These are phyloP conservation scores for Penicillium simplicissimum DNA, from an alignment of 495 filamentous ascomycete species.

Conservation along the genomic window DNA sequence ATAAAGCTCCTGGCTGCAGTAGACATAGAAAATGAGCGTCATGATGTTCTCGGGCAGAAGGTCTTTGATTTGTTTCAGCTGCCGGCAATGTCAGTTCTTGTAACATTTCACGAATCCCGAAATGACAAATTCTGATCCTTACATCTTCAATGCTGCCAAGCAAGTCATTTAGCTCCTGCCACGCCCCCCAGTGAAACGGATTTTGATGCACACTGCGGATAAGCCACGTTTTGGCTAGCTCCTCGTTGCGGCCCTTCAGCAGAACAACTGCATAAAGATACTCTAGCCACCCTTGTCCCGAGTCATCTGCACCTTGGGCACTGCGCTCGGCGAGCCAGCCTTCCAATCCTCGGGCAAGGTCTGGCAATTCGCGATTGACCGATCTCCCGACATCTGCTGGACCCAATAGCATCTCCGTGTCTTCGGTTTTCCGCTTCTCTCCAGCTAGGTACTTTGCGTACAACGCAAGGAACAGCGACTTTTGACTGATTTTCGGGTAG, in stretches of 20 bases:
- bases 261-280: slow-evolving; percentile 92
- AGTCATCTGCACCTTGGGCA: slow-evolving; percentile 57
- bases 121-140: slow-evolving; percentile 33
- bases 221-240: slow-evolving; percentile 77
- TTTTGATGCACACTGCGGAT: slow-evolving; percentile 80
- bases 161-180: slow-evolving; percentile 81
- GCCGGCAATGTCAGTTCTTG: slow-evolving; percentile 21
- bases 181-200: slow-evolving; percentile 95
- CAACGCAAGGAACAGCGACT: slow-evolving; percentile 85
- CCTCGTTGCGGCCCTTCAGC: slow-evolving; percentile 86
- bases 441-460: slow-evolving; percentile 93
- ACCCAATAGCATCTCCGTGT: slow-evolving; percentile 95
- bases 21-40: slow-evolving; percentile 88
- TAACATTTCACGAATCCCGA: neutral
- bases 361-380: slow-evolving; percentile 77
- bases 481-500: slow-evolving; percentile 72
- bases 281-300: slow-evolving; percentile 89
- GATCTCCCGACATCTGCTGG: slow-evolving; percentile 84
- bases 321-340: slow-evolving; percentile 69
- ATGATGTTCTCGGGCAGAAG: slow-evolving; percentile 86
- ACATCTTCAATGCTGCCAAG: slow-evolving; percentile 83
- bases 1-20: slow-evolving; percentile 87
- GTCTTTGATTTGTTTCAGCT: slow-evolving; percentile 58
- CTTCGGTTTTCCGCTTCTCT: slow-evolving; percentile 94
- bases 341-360: slow-evolving; percentile 72